Evolutionary conservation across 2,329 filamentous ascomycete genomes (phyloP), one percentile per base, ranked within the genome.

Genomic region (Karstenula rhodostoma): DNA sequence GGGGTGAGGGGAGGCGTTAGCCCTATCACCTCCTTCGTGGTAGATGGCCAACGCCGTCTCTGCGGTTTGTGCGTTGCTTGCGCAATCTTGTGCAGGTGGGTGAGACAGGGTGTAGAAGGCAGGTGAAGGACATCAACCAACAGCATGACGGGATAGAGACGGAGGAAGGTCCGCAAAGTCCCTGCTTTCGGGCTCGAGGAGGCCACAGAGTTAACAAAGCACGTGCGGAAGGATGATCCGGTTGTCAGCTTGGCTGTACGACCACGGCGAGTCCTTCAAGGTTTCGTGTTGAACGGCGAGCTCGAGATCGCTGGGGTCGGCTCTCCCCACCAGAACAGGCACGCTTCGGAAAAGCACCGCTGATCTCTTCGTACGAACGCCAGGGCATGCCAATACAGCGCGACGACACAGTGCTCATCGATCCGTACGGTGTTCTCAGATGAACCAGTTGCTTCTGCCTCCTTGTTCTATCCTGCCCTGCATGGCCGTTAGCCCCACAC

Each of bases 141-240:
- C 29, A 6, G 8, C 29, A 32, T 6, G 29, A 32, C 29, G 12
- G 29, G 29, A 32, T 9, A 32, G 29, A 32, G 29, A 2, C 29
- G 29, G 29, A 32, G 29, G 12, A 5, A 32, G 29, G 29, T 32
- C 29, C 29, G 29, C 4, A 32, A 32, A 6, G 35, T 17, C 13
- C 35, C 17, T 15, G 35, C 35, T 15, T 40, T n/a, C 15, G 35
- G 35, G 17, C 35, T 40, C 35, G 13, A 40, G 35, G 35, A 40
- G 13, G 35, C 35, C 4, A 40, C 35, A 29, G 25, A 29, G 3
- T 52, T 22, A 29, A 35, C 15, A 52, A 5, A 52, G 13, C 33
- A 52, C 33, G 50, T 52, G 50, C 50, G 15, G 33, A 23, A 12
- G 50, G 37, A 52, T n/a, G n/a, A 12, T 47, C 23, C n/a, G 27